phyloP scores from a whole-genome alignment of 2,329 filamentous ascomycete genomes.

The Ophiostoma ulmi region DNA sequence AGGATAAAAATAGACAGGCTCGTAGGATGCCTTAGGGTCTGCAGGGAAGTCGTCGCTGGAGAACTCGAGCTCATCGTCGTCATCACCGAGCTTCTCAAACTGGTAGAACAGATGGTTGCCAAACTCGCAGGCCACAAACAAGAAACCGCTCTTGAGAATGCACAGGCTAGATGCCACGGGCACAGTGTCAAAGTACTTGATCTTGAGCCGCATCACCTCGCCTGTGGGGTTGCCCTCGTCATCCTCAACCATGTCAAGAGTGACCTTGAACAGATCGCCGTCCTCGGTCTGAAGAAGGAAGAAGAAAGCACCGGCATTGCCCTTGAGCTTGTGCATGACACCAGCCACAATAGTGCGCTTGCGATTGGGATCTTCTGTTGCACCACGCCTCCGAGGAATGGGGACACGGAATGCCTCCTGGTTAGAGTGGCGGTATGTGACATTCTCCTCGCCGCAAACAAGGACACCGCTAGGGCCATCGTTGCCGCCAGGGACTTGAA shows the following conservation, averaged over 20 bases:
- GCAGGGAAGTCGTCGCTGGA: constrained; percentile 75
- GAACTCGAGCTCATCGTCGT: constrained; percentile 85
- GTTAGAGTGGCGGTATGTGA: constrained; percentile 96
- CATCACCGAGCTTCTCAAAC: constrained; percentile 93
- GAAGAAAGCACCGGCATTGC: constrained; percentile 81
- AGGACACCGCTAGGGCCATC: constrained; percentile 93
- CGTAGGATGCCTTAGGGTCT: constrained; percentile 66
- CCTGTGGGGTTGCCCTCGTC: constrained; percentile 70
- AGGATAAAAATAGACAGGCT: constrained; percentile 80
- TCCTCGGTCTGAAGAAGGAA: constrained; percentile 94
- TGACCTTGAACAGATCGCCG: constrained; percentile 97
- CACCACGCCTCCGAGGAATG: constrained; percentile 78
- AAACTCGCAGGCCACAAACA: constrained; percentile 87
- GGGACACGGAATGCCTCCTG: constrained; percentile 83
- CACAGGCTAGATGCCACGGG: constrained; percentile 81
- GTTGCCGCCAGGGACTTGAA: constrained; percentile 89
- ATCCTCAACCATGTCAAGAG: constrained; percentile 83
- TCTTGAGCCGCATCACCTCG: constrained; percentile 76
- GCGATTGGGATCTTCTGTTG: constrained; percentile 85
- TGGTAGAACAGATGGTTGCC: constrained; percentile 95
- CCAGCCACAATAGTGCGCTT: constrained; percentile 84
- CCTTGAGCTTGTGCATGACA: constrained; percentile 95
- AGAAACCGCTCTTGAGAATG: constrained; percentile 91
- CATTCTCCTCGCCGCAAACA: constrained; percentile 88
- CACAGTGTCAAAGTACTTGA: constrained; percentile 98